Conservation (phyloP, 2,329 filamentous ascomycete genomes). For the Coleophoma eucalyptorum region DNA sequence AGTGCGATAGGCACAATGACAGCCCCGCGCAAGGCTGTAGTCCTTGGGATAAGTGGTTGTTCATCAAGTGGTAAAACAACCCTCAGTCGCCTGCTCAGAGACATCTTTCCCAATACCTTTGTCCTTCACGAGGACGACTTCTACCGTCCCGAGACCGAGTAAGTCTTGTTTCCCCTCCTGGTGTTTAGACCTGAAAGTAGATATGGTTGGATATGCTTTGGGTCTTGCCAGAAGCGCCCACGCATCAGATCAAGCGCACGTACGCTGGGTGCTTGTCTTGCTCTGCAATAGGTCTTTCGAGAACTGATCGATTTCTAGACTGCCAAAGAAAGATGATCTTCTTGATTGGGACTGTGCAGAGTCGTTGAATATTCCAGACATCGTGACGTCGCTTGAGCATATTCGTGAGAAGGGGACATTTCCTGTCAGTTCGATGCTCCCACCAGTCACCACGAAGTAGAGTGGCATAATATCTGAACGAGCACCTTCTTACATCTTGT, state of each 20-base stretch:
- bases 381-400: constrained; percentile 64
- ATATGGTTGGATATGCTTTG: background rate
- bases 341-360: constrained; percentile 91
- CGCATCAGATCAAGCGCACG: too few relatives aligned
- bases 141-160: constrained; percentile 77
- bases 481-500: constrained; percentile 13
- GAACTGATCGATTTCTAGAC: constrained; percentile 29
- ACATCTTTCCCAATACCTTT: constrained; percentile 74
- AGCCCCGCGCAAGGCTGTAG: constrained; percentile 33
- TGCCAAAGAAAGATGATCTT: constrained; percentile 56
- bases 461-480: constrained; percentile 22
- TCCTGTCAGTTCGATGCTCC: constrained; percentile 45
- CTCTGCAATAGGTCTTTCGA: background rate
- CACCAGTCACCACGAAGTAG: constrained; percentile 22
- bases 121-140: constrained; percentile 97
- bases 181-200: too few relatives aligned
- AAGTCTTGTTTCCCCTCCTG: constrained; percentile 22
- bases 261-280: too few relatives aligned
- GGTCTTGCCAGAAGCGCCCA: background rate
- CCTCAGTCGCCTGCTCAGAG: constrained; percentile 76
- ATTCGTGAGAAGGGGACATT: constrained; percentile 66
- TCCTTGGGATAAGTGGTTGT: constrained; percentile 82
- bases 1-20: background rate
- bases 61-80: constrained; percentile 96
- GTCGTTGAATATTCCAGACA: constrained; percentile 67